Evolutionary conservation across 495 filamentous ascomycete genomes (phyloP).

Genomic region (Xylaria telfairii): DNA sequence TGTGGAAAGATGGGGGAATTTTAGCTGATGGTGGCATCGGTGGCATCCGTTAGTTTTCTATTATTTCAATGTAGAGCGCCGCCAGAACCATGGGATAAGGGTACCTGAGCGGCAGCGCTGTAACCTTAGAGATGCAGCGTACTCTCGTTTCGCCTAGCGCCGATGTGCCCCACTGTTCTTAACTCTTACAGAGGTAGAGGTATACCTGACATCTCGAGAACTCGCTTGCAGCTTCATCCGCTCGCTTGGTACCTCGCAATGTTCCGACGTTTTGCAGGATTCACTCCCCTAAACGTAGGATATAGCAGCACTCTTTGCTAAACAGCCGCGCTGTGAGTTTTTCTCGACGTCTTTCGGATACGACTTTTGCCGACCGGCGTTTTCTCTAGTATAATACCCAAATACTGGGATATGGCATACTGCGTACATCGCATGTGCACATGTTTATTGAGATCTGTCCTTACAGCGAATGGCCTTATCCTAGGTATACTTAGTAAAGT

Average conservation of each 20-base stretch:
- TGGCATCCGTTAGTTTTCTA: conserved; percentile 17
- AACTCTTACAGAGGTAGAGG: too few relatives aligned
- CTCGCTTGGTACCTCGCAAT: too few relatives aligned
- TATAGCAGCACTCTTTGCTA: neutral
- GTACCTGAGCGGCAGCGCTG: conserved; percentile 13
- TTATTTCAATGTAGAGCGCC: conserved; percentile 10
- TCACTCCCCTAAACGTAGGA: neutral
- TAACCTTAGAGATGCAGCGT: neutral
- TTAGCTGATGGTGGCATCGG: neutral
- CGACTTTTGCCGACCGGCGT: neutral
- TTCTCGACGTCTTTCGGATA: neutral
- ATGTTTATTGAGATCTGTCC: conserved; percentile 25
- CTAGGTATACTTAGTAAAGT: conserved; percentile 16
- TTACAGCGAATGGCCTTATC: conserved; percentile 8
- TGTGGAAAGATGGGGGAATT: conserved; percentile 15
- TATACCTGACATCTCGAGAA: too few relatives aligned
- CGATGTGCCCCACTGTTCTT: neutral
- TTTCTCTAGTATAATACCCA: neutral
- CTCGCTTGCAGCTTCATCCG: neutral
- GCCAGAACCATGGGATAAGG: conserved; percentile 1
- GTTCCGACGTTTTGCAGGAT: too few relatives aligned
- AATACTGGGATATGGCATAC: neutral
- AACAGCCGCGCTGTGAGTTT: neutral
- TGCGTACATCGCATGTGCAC: neutral
- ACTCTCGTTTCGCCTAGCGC: neutral